These are phyloP conservation scores for Nothophoma quercina DNA, from an alignment of 2,329 filamentous ascomycete genomes.

Conservation along the genomic window DNA sequence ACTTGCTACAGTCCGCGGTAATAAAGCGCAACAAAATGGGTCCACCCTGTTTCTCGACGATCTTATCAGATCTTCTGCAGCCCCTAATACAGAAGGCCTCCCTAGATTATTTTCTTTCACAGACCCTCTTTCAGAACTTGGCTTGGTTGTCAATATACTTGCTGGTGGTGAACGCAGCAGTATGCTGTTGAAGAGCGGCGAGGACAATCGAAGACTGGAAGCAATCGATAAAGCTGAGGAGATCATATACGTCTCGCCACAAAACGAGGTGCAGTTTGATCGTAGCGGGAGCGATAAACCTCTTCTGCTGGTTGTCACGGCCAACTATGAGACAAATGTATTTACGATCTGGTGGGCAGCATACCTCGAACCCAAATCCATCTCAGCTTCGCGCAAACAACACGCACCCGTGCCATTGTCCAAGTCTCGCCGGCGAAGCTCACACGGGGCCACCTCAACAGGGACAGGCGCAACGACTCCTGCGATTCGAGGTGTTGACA, in stretches of 20 bases:
- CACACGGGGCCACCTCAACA: slow-evolving; percentile 63
- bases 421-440: slow-evolving; percentile 69
- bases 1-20: slow-evolving; percentile 31
- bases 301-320: slow-evolving; percentile 79
- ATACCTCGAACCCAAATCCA: slow-evolving; percentile 74
- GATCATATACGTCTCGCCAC: slow-evolving; percentile 79
- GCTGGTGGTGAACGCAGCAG: slow-evolving; percentile 38
- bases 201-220: slow-evolving; percentile 50
- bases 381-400: slow-evolving; percentile 52
- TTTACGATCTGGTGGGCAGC: slow-evolving; percentile 87
- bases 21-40: slow-evolving; percentile 31
- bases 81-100: slow-evolving; percentile 59
- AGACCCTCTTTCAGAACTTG: slow-evolving; percentile 85
- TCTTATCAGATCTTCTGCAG: slow-evolving; percentile 34
- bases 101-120: slow-evolving; percentile 83
- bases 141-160: slow-evolving; percentile 70
- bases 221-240: slow-evolving; percentile 81
- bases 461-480: slow-evolving; percentile 80
- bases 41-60: slow-evolving; percentile 42
- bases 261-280: slow-evolving; percentile 62
- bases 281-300: slow-evolving; percentile 53
- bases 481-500: slow-evolving; percentile 65
- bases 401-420: slow-evolving; percentile 48
- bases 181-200: slow-evolving; percentile 40
- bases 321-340: slow-evolving; percentile 76